These are phyloP conservation scores for Venturiaceae sp. DNA, from an alignment of 2,329 filamentous ascomycete species.

Conservation along the genomic window DNA sequence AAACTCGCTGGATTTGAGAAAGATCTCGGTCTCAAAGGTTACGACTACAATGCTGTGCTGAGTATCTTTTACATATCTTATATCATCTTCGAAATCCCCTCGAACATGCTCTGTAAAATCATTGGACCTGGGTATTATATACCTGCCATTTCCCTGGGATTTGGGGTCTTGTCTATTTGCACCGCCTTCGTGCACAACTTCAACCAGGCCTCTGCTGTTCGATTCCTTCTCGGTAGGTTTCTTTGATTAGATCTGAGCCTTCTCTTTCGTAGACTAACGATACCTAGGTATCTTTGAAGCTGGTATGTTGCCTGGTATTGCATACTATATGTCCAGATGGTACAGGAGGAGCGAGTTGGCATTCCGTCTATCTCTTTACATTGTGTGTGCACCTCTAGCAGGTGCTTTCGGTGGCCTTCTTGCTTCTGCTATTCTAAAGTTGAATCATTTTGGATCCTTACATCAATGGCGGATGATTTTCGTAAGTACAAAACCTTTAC, in stretches of 20 bases:
- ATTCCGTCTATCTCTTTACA: slow-evolving; percentile 58
- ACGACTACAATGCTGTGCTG: slow-evolving; percentile 61
- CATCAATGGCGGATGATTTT: slow-evolving; percentile 62
- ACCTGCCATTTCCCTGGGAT: slow-evolving; percentile 46
- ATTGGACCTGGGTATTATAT: slow-evolving; percentile 65
- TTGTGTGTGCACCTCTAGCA: slow-evolving; percentile 60
- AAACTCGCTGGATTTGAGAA: slow-evolving; percentile 54
- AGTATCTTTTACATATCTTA: slow-evolving; percentile 65
- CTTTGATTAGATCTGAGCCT: not conserved
- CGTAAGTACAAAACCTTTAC: too few relatives aligned
- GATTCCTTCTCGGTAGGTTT: slow-evolving; percentile 15
- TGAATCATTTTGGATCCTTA: slow-evolving; percentile 48
- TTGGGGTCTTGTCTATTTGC: slow-evolving; percentile 51
- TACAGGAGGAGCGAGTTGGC: slow-evolving; percentile 60
- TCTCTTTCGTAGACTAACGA: not conserved
- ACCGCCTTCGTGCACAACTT: slow-evolving; percentile 60
- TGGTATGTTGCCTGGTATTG: slow-evolving; percentile 64
- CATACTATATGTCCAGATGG: slow-evolving; percentile 52
- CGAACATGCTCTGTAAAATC: slow-evolving; percentile 59
- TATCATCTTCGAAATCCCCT: slow-evolving; percentile 62
- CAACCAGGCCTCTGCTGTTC: not conserved
- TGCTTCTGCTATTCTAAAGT: slow-evolving; percentile 49
- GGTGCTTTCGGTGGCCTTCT: slow-evolving; percentile 63
- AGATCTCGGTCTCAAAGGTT: slow-evolving; percentile 48
- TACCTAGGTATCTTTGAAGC: slow-evolving; percentile 51